These are phyloP conservation scores for Ogataea sp. DNA, from an alignment of 805 yeast species.

Conservation along the genomic window DNA sequence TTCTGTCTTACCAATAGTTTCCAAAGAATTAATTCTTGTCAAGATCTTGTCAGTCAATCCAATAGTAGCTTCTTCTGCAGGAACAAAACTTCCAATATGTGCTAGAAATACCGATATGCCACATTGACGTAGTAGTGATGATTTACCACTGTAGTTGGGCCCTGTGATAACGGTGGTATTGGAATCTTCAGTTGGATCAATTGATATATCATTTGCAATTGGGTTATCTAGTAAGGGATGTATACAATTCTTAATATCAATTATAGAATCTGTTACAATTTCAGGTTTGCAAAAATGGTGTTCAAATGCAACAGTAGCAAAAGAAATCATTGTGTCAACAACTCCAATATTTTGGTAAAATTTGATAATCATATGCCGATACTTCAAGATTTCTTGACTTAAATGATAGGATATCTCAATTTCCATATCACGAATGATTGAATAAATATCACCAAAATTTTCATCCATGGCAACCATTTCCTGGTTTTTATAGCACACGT, in stretches of 20 bases:
- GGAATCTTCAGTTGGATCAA: not conserved
- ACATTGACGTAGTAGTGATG: constrained; percentile 39
- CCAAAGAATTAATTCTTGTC: constrained; percentile 35
- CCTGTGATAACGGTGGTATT: constrained; percentile 37
- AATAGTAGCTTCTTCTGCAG: constrained; percentile 36
- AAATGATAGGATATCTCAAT: constrained; percentile 30
- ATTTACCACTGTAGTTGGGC: constrained; percentile 44
- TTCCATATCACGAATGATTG: constrained; percentile 30
- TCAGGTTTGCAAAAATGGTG: constrained; percentile 26
- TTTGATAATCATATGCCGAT: constrained; percentile 6
- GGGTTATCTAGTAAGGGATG: constrained; percentile 35
- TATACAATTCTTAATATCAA: constrained; percentile 31
- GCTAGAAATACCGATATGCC: constrained; percentile 42
- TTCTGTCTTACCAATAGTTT: constrained; percentile 29
- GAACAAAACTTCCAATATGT: constrained; percentile 49
- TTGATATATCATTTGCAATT: constrained; percentile 30
- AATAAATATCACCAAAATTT: constrained; percentile 33
- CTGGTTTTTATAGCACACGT: constrained; percentile 28
- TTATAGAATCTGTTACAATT: constrained; percentile 9
- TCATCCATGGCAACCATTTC: constrained; percentile 25
- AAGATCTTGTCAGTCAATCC: constrained; percentile 36
- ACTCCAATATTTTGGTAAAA: constrained; percentile 22
- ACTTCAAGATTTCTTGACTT: constrained; percentile 15
- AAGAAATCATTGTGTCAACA: constrained; percentile 29
- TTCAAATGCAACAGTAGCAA: constrained; percentile 23